Evolutionary conservation across 306 rosid species (phyloP).

Genomic region (Vigna nakashimae): DNA sequence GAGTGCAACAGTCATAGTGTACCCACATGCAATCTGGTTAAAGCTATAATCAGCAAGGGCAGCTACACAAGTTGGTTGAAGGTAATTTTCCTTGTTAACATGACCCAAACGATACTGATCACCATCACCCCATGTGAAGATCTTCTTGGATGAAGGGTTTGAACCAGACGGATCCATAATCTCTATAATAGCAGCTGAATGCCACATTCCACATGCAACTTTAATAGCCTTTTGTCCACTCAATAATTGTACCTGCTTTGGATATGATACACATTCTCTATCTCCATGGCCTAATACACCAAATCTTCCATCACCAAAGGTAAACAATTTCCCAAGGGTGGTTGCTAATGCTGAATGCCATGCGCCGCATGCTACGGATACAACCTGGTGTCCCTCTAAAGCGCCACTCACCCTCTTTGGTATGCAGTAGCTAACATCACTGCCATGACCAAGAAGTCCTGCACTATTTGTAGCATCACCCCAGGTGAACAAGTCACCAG

Average conservation of each 20-base stretch:
- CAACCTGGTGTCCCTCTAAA: slow-evolving; percentile 86
- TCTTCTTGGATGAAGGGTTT: slow-evolving; percentile 61
- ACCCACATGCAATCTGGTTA: slow-evolving; percentile 89
- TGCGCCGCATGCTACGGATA: slow-evolving; percentile 87
- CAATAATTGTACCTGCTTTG: slow-evolving; percentile 78
- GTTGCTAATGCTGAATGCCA: slow-evolving; percentile 95
- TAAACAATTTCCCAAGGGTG: slow-evolving; percentile 75
- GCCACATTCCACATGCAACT: slow-evolving; percentile 98
- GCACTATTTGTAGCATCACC: slow-evolving; percentile 85
- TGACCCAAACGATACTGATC: slow-evolving; percentile 91
- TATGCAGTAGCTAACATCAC: slow-evolving; percentile 76
- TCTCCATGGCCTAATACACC: slow-evolving; percentile 98
- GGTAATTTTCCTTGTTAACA: slow-evolving; percentile 76
- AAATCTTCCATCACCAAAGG: slow-evolving; percentile 93
- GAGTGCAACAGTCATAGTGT: slow-evolving; percentile 83
- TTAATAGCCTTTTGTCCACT: slow-evolving; percentile 75
- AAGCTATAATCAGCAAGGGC: slow-evolving; percentile 83
- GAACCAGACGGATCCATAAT: slow-evolving; percentile 59
- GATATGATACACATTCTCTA: slow-evolving; percentile 65
- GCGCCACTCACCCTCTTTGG: slow-evolving; percentile 77
- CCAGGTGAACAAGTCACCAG: slow-evolving; percentile 91
- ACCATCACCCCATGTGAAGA: slow-evolving; percentile 99
- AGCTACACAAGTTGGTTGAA: slow-evolving; percentile 85
- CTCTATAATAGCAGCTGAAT: slow-evolving; percentile 95
- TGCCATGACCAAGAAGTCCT: slow-evolving; percentile 96